Evolutionary conservation across 257 asterid genomes (phyloP), one percentile per base, ranked within the genome.

Genomic region (Salvia miltiorrhiza): DNA sequence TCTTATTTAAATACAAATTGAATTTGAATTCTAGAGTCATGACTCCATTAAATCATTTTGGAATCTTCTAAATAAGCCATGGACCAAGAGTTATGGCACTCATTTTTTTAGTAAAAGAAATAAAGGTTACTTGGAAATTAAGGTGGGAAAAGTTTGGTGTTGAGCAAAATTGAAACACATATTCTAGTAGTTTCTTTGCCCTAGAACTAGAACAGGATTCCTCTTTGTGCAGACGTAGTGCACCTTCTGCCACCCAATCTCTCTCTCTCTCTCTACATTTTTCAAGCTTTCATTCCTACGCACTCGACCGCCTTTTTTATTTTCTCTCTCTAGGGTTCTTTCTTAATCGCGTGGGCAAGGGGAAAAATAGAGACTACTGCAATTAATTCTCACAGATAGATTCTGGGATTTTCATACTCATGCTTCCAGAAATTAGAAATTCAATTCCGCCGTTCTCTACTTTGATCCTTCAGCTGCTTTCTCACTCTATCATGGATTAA

Each of bases 401-500:
- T 58, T 48, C 65, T 33, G 35, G 30, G 41, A 14, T 47, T 47
- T 72, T 14, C 57, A 63, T 24, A 12, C 65, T 63, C 67, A 52
- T 56, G 69, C 56, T 56, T 50, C 62, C 3, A 13, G 54, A 2
- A 32, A 59, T 71, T 57, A 30, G 44, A 16, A 67, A 35, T 71
- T 72, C 62, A 20, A 66, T 75, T 48, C 75, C 13, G 58, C 73
- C 60, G 40, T 63, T 41, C 14, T 62, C 32, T 1, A 53, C 30
- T 71, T 54, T 64, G 68, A 56, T 71, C 68, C 50, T 70, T 21
- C 79, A 44, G 69, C 80, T 56, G 67, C 79, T 73, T 40, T 61
- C 66, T 65, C 63, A 48, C 70, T 82, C 82, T 70, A 67, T 61
- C 79, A 72, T 79, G 83, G 76, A 73, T 81, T 77, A 54, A 84